Evolutionary conservation across 306 rosid species (phyloP).

Genomic region (Herpetospermum pedunculosum): DNA sequence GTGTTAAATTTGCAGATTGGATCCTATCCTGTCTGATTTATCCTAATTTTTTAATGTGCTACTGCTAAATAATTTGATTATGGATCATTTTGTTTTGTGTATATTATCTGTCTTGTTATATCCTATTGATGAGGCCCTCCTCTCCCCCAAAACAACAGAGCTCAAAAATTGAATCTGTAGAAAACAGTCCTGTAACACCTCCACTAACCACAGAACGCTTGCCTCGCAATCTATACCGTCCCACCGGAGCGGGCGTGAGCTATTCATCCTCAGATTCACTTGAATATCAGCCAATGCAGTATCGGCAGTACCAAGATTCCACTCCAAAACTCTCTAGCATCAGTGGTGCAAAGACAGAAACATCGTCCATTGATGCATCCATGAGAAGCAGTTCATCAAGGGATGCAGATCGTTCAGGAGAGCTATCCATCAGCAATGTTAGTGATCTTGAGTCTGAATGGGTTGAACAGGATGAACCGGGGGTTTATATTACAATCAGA

Average conservation of each 20-base stretch:
- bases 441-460: conserved; percentile 98
- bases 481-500: conserved; percentile 92
- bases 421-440: conserved; percentile 84
- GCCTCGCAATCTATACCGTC: conserved; percentile 53
- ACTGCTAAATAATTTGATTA: not conserved
- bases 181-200: conserved; percentile 83
- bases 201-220: conserved; percentile 64
- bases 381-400: conserved; percentile 74
- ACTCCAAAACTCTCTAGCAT: conserved; percentile 69
- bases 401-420: conserved; percentile 77
- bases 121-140: not conserved
- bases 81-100: not conserved
- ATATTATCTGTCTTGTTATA: not conserved
- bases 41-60: not conserved
- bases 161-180: conserved; percentile 66
- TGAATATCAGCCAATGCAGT: conserved; percentile 49
- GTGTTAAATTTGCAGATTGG: not conserved
- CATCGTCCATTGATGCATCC: conserved; percentile 79
- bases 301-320: conserved; percentile 49
- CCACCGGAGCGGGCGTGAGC: conserved; percentile 43
- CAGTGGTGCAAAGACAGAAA: conserved; percentile 52
- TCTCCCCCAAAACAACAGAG: conserved; percentile 31
- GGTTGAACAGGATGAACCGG: conserved; percentile 97
- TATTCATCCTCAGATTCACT: conserved; percentile 88
- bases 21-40: not conserved